Evolutionary conservation across 2,329 filamentous ascomycete genomes (phyloP).

Genomic region (Blastomyces percursus): DNA sequence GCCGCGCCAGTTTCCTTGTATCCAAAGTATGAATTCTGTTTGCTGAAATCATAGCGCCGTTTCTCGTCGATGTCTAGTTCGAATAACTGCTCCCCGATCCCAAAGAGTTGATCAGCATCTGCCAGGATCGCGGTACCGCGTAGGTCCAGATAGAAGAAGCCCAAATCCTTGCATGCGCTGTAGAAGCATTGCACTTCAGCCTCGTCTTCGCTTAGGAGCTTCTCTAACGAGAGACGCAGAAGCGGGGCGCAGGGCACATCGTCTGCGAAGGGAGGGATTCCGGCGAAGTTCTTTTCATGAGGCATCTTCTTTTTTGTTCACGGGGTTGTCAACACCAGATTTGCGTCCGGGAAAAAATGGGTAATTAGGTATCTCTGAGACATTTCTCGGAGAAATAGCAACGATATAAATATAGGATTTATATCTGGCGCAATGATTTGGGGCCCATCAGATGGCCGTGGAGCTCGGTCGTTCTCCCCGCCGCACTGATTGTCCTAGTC

Average conservation of each 20-base stretch:
- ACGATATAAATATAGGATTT: background rate
- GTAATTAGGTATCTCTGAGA: background rate
- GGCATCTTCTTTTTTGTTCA: conserved; percentile 4
- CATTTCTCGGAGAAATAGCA: background rate
- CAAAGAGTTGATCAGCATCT: conserved; percentile 38
- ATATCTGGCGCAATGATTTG: background rate
- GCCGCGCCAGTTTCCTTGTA: conserved; percentile 41
- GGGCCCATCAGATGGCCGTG: background rate
- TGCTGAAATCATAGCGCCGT: conserved; percentile 43
- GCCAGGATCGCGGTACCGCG: conserved; percentile 30
- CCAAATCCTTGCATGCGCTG: conserved; percentile 37
- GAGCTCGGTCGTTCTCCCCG: background rate
- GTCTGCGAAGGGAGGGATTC: conserved; percentile 32
- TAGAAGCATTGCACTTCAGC: conserved; percentile 29
- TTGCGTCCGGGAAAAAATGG: background rate
- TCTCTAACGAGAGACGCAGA: conserved; percentile 31
- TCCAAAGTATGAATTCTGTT: conserved; percentile 43
- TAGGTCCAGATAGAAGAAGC: conserved; percentile 49
- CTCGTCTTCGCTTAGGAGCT: conserved; percentile 28
- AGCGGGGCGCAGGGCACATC: conserved; percentile 36
- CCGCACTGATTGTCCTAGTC: background rate
- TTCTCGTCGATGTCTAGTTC: conserved; percentile 42
- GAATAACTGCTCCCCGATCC: conserved; percentile 38
- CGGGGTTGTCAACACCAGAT: background rate
- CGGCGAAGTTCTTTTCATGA: conserved; percentile 17